Percentiles rank a stretch among this genome's conserved stretches.
phyloP scores from a whole-genome alignment of 805 yeast genomes.

The Saccharomyces eubayanus region DNA sequence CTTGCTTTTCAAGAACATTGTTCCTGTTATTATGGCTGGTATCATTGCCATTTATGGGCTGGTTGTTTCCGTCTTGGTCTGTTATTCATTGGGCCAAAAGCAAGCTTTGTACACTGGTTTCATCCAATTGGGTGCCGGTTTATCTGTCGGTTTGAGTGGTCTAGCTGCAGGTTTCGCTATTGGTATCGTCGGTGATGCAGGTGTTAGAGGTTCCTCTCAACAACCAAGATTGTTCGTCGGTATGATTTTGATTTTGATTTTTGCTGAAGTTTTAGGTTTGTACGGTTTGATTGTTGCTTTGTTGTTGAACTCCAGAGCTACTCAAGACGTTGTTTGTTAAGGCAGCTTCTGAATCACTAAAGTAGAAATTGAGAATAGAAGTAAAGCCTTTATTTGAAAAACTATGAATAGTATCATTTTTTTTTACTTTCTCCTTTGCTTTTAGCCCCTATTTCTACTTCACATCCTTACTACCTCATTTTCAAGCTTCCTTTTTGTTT shows the following conservation, averaged over 20 bases:
- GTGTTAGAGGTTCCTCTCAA: conserved; percentile 97
- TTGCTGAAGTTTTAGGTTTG: conserved; percentile 97
- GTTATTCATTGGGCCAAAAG: conserved; percentile 78
- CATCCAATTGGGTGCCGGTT: conserved; percentile 96
- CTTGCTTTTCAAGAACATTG: conserved; percentile 82
- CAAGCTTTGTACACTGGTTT: conserved; percentile 95
- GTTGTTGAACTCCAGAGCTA: conserved; percentile 94
- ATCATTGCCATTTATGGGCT: conserved; percentile 96
- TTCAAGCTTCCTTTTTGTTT: background rate
- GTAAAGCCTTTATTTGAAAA: background rate
- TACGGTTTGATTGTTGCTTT: conserved; percentile 98
- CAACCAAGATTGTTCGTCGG: conserved; percentile 98
- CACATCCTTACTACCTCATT: background rate
- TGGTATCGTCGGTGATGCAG: conserved; percentile 99
- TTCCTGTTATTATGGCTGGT: conserved; percentile 99
- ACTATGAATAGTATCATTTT: background rate
- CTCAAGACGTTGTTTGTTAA: conserved; percentile 81
- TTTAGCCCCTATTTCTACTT: background rate
- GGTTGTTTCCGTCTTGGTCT: conserved; percentile 90
- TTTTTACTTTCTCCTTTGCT: background rate
- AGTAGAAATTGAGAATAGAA: background rate
- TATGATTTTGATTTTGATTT: conserved; percentile 95
- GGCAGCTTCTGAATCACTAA: background rate
- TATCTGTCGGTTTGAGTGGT: conserved; percentile 94
- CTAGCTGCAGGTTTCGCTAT: conserved; percentile 98